Conservation (phyloP, 495 filamentous ascomycete species). For the Hypoxylon lienhwacheense region DNA sequence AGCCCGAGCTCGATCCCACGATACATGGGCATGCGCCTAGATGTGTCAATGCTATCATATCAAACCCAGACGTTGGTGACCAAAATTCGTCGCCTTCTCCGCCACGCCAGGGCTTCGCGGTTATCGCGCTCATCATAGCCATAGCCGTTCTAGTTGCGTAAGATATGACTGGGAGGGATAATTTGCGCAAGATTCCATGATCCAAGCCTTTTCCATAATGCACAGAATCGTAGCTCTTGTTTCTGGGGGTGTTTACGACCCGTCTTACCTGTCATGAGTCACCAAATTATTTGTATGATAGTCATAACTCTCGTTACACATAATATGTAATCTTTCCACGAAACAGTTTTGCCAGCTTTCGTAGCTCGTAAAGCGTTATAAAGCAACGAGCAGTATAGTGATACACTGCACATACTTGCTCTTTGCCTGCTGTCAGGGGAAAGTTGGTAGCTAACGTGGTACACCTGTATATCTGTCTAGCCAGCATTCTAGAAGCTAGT, state of each 20-base stretch:
- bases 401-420: background rate
- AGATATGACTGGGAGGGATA: too few species aligned
- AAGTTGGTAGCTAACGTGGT: slow-evolving; percentile 1
- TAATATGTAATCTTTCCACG: slow-evolving; percentile 1
- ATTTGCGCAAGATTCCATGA: too few species aligned
- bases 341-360: background rate
- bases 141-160: slow-evolving; percentile 1
- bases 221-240: background rate
- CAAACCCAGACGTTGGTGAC: background rate
- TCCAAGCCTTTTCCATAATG: background rate
- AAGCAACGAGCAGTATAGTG: background rate
- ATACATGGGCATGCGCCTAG: background rate
- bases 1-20: background rate
- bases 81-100: background rate
- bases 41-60: slow-evolving; percentile 17
- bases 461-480: background rate
- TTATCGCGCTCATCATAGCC: slow-evolving; percentile 1
- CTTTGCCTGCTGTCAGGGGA: background rate
- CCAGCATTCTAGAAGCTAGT: background rate
- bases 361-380: background rate
- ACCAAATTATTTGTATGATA: slow-evolving; percentile 8
- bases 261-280: background rate
- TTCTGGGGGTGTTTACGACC: background rate
- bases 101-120: background rate
- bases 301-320: background rate